phyloP scores from a whole-genome alignment of 345 rosid species.

The Pelargonium nanum region DNA sequence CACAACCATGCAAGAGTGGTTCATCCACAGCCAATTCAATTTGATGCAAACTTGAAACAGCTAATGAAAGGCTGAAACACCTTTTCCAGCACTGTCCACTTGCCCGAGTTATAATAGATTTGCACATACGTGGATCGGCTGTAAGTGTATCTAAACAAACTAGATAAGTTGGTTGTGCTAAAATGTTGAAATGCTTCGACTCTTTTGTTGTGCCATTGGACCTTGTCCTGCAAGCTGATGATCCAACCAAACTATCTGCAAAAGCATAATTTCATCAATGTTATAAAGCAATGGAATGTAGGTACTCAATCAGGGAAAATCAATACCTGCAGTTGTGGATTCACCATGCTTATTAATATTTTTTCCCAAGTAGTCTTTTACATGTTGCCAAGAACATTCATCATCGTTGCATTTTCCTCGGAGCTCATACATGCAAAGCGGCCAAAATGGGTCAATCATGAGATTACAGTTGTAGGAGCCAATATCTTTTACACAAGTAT shows the following conservation, averaged over 20 bases:
- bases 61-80: slow-evolving; percentile 58
- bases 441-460: slow-evolving; percentile 68
- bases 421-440: slow-evolving; percentile 84
- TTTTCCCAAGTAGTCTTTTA: slow-evolving; percentile 38
- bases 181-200: slow-evolving; percentile 21
- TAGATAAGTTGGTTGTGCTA: slow-evolving; percentile 55
- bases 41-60: slow-evolving; percentile 41
- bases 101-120: slow-evolving; percentile 40
- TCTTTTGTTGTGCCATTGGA: slow-evolving; percentile 17
- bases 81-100: slow-evolving; percentile 57
- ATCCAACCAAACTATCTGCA: slow-evolving; percentile 46
- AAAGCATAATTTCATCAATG: slow-evolving; percentile 12
- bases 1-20: slow-evolving; percentile 27
- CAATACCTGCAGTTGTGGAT: slow-evolving; percentile 36
- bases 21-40: slow-evolving; percentile 40
- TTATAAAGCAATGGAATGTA: slow-evolving; percentile 10
- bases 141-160: slow-evolving; percentile 66
- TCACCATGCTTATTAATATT: slow-evolving; percentile 22
- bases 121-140: slow-evolving; percentile 36
- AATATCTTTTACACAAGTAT: slow-evolving; percentile 22
- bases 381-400: slow-evolving; percentile 91
- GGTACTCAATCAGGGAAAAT: slow-evolving; percentile 1
- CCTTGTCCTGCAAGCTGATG: slow-evolving; percentile 18
- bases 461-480: slow-evolving; percentile 41
- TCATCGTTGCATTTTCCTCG: slow-evolving; percentile 96